These are phyloP conservation scores for Ascochyta rabiei DNA, from an alignment of 2,329 filamentous ascomycete genomes.

Conservation along the genomic window DNA sequence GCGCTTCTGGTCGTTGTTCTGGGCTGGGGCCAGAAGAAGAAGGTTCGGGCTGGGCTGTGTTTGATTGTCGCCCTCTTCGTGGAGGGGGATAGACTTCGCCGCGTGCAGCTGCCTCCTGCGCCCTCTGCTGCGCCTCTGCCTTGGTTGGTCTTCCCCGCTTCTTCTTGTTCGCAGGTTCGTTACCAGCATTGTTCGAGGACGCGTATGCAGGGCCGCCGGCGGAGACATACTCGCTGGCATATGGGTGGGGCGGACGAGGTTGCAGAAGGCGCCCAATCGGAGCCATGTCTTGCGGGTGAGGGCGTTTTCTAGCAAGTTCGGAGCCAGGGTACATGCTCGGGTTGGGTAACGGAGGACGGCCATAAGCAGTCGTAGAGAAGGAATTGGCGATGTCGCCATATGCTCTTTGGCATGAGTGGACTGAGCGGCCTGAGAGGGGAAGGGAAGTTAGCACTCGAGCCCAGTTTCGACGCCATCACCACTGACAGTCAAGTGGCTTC, in stretches of 20 bases:
- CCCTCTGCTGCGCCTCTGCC: constrained; percentile 53
- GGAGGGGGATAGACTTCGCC: constrained; percentile 50
- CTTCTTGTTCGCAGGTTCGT: constrained; percentile 51
- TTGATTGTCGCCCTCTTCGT: constrained; percentile 40
- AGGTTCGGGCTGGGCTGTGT: constrained; percentile 34
- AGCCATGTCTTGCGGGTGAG: constrained; percentile 40
- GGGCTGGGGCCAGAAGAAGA: constrained; percentile 25
- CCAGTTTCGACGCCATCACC: background rate
- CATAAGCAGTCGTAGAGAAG: constrained; percentile 35
- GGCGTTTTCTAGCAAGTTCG: constrained; percentile 46
- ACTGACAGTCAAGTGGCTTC: background rate
- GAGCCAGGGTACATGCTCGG: constrained; percentile 41
- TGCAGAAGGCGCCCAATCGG: constrained; percentile 53
- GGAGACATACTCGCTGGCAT: constrained; percentile 38
- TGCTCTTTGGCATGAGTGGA: constrained; percentile 46
- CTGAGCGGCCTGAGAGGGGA: constrained; percentile 40
- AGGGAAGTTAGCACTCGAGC: constrained; percentile 15
- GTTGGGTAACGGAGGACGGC: constrained; percentile 37
- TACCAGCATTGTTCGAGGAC: constrained; percentile 33
- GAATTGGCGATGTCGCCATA: constrained; percentile 39
- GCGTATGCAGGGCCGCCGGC: constrained; percentile 37
- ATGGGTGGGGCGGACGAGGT: constrained; percentile 51
- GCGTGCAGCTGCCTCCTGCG: constrained; percentile 48
- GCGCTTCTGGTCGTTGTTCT: constrained; percentile 33
- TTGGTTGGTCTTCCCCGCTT: constrained; percentile 57